Evolutionary conservation across 2,329 filamentous ascomycete genomes (phyloP).

Genomic region (Sclerotinia sclerotiorum): DNA sequence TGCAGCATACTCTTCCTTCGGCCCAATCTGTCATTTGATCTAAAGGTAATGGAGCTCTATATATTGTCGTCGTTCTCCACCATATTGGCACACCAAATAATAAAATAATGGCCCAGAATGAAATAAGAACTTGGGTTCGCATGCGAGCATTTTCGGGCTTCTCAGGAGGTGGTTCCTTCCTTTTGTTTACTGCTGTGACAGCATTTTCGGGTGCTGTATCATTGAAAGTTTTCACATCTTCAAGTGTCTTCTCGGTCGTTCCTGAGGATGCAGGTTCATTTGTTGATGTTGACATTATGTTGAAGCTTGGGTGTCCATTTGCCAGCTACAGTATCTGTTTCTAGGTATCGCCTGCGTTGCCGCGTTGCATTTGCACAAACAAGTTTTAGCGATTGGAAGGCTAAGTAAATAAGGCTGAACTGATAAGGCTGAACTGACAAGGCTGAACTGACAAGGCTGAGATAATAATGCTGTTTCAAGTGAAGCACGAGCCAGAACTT

Average conservation of each 20-base stretch:
- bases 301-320: slow-evolving; percentile 14
- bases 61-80: slow-evolving; percentile 93
- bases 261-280: slow-evolving; percentile 25
- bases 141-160: slow-evolving; percentile 65
- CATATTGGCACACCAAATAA: slow-evolving; percentile 87
- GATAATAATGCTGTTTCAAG: background rate
- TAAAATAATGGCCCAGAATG: slow-evolving; percentile 87
- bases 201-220: slow-evolving; percentile 32
- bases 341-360: background rate
- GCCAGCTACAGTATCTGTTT: background rate
- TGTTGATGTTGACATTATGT: slow-evolving; percentile 31
- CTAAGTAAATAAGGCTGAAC: too few relatives aligned
- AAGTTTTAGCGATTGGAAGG: slow-evolving; percentile 16
- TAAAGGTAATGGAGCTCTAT: slow-evolving; percentile 79
- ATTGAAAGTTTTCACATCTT: slow-evolving; percentile 24
- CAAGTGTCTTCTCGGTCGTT: slow-evolving; percentile 8
- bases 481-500: background rate
- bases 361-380: background rate
- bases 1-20: slow-evolving; percentile 71
- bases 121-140: slow-evolving; percentile 73
- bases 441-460: background rate
- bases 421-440: too few relatives aligned
- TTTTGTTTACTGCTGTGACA: slow-evolving; percentile 32
- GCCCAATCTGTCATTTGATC: slow-evolving; percentile 89
- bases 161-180: slow-evolving; percentile 67